Evolutionary conservation across 257 asterid species (phyloP).

Genomic region (Solanum clarkiae): DNA sequence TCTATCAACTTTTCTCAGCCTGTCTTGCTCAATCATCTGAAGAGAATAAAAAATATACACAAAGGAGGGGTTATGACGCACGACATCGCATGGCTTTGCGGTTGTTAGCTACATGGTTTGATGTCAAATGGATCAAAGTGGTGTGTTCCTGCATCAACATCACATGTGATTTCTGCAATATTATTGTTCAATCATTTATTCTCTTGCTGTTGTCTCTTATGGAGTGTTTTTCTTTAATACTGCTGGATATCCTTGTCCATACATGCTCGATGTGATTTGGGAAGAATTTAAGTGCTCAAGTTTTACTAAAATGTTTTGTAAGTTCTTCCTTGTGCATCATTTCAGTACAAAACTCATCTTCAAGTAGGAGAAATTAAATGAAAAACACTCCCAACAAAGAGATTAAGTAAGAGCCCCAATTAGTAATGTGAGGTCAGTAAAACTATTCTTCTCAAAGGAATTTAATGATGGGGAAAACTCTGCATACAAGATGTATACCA

Average conservation of each 20-base stretch:
- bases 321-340: background rate
- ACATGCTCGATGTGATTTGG: background rate
- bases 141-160: conserved; percentile 18
- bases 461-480: background rate
- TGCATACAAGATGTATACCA: background rate
- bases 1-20: conserved; percentile 75
- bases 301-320: background rate
- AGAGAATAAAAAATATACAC: conserved; percentile 29
- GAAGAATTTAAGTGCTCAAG: background rate
- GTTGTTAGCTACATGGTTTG: conserved; percentile 76
- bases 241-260: background rate
- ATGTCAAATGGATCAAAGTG: conserved; percentile 73
- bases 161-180: background rate
- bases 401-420: background rate
- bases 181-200: background rate
- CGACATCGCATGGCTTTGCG: conserved; percentile 79
- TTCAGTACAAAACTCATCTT: background rate
- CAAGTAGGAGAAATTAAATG: background rate
- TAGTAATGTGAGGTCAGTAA: background rate
- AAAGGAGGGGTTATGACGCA: conserved; percentile 74
- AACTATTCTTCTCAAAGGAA: background rate
- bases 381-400: background rate
- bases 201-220: background rate
- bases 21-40: conserved; percentile 57
- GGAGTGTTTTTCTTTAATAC: background rate